A percentile compares a stretch with the other conserved stretches of the same genome.
Conservation (phyloP, 2,329 filamentous ascomycete species). For the Dothideomycetes sp. region DNA sequence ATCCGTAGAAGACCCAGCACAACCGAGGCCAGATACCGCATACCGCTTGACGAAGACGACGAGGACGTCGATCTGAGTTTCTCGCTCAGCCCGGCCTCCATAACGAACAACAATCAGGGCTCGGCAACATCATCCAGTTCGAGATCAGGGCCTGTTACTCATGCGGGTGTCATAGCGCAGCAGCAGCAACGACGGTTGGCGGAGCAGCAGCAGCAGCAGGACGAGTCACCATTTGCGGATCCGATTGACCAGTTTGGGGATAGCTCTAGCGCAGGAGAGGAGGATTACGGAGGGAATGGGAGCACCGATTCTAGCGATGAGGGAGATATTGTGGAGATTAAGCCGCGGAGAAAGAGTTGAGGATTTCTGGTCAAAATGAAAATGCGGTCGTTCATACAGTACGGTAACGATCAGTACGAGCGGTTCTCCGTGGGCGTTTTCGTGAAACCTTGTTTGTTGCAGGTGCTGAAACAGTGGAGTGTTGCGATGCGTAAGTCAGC, state of each 20-base stretch:
- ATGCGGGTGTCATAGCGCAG: too few species aligned
- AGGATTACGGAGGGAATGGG: slow-evolving; percentile 14
- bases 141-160: too few species aligned
- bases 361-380: too few species aligned
- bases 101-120: too few species aligned
- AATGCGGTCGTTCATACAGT: too few species aligned
- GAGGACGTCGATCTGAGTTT: neutral
- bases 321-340: slow-evolving; percentile 22
- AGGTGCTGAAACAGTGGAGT: too few species aligned
- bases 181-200: slow-evolving; percentile 1
- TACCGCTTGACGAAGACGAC: slow-evolving; percentile 13
- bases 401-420: too few species aligned
- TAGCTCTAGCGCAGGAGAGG: slow-evolving; percentile 7
- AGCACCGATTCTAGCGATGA: slow-evolving; percentile 14
- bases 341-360: slow-evolving; percentile 19
- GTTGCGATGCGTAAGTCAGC: too few species aligned
- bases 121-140: too few species aligned
- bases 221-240: slow-evolving; percentile 13
- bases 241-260: slow-evolving; percentile 5
- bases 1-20: slow-evolving; percentile 19
- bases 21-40: slow-evolving; percentile 22
- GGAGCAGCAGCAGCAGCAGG: neutral
- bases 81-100: neutral
- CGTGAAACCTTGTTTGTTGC: too few species aligned
- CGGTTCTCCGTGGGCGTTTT: too few species aligned